Evolutionary conservation across 2,329 filamentous ascomycete genomes (phyloP).

Genomic region (Alternaria postmessia): DNA sequence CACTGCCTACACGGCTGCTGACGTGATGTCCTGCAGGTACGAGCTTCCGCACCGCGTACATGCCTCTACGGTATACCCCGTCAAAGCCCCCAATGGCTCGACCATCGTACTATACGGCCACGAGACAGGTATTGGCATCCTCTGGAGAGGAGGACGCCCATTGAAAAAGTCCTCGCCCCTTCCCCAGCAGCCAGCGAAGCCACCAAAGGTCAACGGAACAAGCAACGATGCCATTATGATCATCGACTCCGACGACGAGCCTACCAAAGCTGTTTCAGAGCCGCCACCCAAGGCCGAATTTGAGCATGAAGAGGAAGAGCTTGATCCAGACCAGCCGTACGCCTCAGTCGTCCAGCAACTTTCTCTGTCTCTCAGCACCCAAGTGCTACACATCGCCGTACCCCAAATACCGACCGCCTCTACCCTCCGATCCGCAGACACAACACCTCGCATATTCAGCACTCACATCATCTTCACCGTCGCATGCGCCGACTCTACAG

Average conservation of each 20-base stretch:
- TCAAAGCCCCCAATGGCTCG: constrained; percentile 67
- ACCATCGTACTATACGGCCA: constrained; percentile 68
- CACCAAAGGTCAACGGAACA: constrained; percentile 53
- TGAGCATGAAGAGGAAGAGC: constrained; percentile 64
- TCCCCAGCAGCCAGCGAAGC: constrained; percentile 41
- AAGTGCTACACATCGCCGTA: constrained; percentile 63
- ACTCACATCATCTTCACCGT: constrained; percentile 62
- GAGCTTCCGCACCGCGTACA: constrained; percentile 66
- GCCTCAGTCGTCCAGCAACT: constrained; percentile 63
- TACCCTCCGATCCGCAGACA: constrained; percentile 41
- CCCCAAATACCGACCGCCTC: constrained; percentile 50
- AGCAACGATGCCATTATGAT: constrained; percentile 61
- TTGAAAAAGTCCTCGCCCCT: constrained; percentile 49
- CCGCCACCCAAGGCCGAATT: constrained; percentile 53
- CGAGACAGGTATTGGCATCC: constrained; percentile 63
- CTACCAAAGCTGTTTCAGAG: constrained; percentile 29
- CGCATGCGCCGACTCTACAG: constrained; percentile 65
- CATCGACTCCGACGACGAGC: constrained; percentile 64
- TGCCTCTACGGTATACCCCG: constrained; percentile 65
- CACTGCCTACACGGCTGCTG: constrained; percentile 2
- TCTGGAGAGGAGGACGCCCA: constrained; percentile 67
- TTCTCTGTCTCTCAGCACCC: constrained; percentile 62
- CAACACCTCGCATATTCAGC: constrained; percentile 58
- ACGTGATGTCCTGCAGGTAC: constrained; percentile 57
- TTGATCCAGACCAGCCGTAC: constrained; percentile 65